These are phyloP conservation scores for Ichthyophthirius multifiliis DNA, from an alignment of 169 alveolate species.

Conservation along the genomic window DNA sequence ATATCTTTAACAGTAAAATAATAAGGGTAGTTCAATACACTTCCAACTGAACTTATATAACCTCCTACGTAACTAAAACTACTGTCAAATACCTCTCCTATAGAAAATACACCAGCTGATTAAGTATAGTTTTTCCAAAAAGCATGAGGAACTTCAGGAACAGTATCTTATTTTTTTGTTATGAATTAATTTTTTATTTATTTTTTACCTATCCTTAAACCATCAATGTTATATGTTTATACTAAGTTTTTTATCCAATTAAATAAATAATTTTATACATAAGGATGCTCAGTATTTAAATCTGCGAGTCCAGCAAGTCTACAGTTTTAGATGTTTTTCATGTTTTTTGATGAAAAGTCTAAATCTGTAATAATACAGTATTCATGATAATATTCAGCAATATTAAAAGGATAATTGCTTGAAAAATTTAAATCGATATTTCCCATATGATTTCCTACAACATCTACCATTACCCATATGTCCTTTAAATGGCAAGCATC, in stretches of 20 bases:
- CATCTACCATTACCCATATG: constrained; percentile 86
- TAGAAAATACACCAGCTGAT: constrained; percentile 72
- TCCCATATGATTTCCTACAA: constrained; percentile 86
- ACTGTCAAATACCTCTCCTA: constrained; percentile 82
- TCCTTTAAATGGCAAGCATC: constrained; percentile 74
- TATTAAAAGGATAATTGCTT: constrained; percentile 74
- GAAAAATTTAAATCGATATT: constrained; percentile 61
- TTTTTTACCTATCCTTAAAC: constrained; percentile 77
- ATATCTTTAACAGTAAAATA: constrained; percentile 67
- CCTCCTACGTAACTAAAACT: constrained; percentile 55
- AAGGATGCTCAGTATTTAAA: constrained; percentile 65
- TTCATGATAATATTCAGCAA: constrained; percentile 76
- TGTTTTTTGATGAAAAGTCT: constrained; percentile 60
- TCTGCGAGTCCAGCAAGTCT: constrained; percentile 84
- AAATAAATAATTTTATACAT: constrained; percentile 59
- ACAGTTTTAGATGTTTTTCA: constrained; percentile 76
- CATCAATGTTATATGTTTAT: constrained; percentile 73
- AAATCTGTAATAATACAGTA: constrained; percentile 67
- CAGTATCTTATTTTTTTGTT: too few species aligned
- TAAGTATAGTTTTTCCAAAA: constrained; percentile 75
- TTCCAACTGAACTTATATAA: constrained; percentile 65
- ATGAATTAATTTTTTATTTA: too few species aligned
- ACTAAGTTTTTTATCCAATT: constrained; percentile 71
- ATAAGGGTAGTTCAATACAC: constrained; percentile 81
- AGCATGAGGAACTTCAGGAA: constrained; percentile 76